Percentiles rank a stretch among this genome's conserved stretches.
Evolutionary conservation across 805 yeast species (phyloP).

Genomic region (Teunomyces kruisii): DNA sequence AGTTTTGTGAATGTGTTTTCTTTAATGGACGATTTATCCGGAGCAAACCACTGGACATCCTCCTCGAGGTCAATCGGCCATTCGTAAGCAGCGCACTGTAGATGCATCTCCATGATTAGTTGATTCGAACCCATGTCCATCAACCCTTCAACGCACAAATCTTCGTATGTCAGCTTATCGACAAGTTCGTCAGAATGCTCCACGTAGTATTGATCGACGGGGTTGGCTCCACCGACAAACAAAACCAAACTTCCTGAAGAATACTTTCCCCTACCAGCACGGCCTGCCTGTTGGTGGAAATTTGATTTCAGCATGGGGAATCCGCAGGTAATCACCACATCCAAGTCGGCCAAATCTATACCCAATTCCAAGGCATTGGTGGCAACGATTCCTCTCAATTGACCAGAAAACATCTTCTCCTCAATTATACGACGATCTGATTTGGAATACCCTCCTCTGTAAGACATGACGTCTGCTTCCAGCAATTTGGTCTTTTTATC

Average conservation of each 20-base stretch:
- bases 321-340: constrained; percentile 89
- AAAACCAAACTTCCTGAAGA: constrained; percentile 79
- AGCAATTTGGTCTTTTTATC: constrained; percentile 43
- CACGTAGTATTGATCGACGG: constrained; percentile 84
- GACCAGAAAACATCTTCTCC: constrained; percentile 84
- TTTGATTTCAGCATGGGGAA: constrained; percentile 87
- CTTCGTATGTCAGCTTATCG: constrained; percentile 38
- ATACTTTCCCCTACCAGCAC: constrained; percentile 85
- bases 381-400: constrained; percentile 81
- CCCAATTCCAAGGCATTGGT: constrained; percentile 96
- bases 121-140: constrained; percentile 32
- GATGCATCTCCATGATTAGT: constrained; percentile 69
- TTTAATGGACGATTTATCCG: constrained; percentile 18
- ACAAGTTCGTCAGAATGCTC: constrained; percentile 61
- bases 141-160: constrained; percentile 39
- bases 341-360: constrained; percentile 89
- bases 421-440: constrained; percentile 86
- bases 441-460: constrained; percentile 92
- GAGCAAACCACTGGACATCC: constrained; percentile 61
- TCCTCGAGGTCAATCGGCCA: constrained; percentile 55
- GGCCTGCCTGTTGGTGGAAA: constrained; percentile 92
- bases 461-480: constrained; percentile 75
- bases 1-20: constrained; percentile 25
- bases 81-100: constrained; percentile 95
- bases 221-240: constrained; percentile 77